phyloP scores from a whole-genome alignment of 129 eudicot species.

The Artemisia argyi region DNA sequence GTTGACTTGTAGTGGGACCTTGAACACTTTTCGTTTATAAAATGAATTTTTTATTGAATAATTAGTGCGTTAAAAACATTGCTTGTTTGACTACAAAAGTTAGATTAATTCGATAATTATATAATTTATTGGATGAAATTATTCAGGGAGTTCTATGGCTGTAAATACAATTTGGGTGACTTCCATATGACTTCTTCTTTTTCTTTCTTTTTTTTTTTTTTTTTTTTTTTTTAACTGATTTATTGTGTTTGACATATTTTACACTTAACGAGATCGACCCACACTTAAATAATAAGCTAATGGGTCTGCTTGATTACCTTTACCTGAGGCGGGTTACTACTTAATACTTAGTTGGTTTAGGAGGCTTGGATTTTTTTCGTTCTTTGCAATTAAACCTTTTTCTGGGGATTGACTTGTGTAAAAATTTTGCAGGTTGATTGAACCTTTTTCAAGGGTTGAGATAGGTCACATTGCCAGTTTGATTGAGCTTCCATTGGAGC shows the following conservation, averaged over 20 bases:
- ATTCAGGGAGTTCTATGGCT: neutral
- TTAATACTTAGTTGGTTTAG: neutral
- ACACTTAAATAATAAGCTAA: too few species aligned
- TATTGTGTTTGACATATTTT: neutral
- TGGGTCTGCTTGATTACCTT: too few species aligned
- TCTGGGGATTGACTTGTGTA: slow-evolving; percentile 8
- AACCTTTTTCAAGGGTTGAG: slow-evolving; percentile 82
- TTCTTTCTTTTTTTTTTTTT: too few species aligned
- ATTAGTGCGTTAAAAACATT: too few species aligned
- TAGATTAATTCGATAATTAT: neutral
- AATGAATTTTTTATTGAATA: too few species aligned
- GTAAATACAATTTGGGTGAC: neutral
- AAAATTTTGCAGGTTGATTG: slow-evolving; percentile 67
- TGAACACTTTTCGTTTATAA: too few species aligned
- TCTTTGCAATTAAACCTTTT: too few species aligned
- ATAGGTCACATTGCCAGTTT: slow-evolving; percentile 70
- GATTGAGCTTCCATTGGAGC: slow-evolving; percentile 70
- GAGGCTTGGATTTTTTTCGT: too few species aligned
- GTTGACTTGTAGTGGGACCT: neutral
- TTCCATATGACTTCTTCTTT: too few species aligned
- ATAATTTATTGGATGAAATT: neutral
- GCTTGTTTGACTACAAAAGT: neutral
- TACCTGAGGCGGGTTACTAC: too few species aligned
- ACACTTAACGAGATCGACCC: too few species aligned
- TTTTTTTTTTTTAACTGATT: neutral